Evolutionary conservation across 2,329 filamentous ascomycete genomes (phyloP).

Genomic region (Aspergillus fumigatus): DNA sequence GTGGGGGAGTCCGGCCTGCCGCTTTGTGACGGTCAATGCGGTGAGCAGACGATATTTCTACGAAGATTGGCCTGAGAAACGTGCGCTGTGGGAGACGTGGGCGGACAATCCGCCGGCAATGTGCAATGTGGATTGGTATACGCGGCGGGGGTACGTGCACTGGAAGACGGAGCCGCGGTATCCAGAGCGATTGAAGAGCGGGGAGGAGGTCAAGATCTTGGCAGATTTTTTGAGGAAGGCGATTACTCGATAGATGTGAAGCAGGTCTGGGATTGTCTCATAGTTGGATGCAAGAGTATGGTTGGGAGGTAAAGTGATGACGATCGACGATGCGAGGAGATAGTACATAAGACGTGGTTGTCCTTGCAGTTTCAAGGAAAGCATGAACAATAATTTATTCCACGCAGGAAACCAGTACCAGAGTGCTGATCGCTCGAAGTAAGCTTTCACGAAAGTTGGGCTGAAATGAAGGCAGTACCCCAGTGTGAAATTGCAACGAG

Average conservation of each 20-base stretch:
- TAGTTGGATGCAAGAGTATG: background rate
- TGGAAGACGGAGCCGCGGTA: constrained; percentile 25
- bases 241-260: background rate
- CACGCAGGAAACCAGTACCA: background rate
- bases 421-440: background rate
- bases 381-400: background rate
- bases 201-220: constrained; percentile 4
- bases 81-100: constrained; percentile 9
- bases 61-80: constrained; percentile 11
- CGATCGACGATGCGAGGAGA: background rate
- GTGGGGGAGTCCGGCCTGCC: constrained; percentile 16
- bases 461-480: background rate
- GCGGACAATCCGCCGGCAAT: constrained; percentile 9
- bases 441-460: background rate
- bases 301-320: background rate
- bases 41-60: constrained; percentile 22
- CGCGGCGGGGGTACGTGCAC: constrained; percentile 20
- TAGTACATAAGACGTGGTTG: background rate
- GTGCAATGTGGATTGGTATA: constrained; percentile 23
- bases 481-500: background rate
- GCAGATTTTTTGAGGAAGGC: constrained; percentile 24
- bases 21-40: constrained; percentile 14
- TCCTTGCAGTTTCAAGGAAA: background rate
- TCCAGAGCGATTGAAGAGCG: constrained; percentile 7
- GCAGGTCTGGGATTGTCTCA: background rate